Evolutionary conservation across 2,329 filamentous ascomycete species (phyloP).

Genomic region (Trichoderma breve): DNA sequence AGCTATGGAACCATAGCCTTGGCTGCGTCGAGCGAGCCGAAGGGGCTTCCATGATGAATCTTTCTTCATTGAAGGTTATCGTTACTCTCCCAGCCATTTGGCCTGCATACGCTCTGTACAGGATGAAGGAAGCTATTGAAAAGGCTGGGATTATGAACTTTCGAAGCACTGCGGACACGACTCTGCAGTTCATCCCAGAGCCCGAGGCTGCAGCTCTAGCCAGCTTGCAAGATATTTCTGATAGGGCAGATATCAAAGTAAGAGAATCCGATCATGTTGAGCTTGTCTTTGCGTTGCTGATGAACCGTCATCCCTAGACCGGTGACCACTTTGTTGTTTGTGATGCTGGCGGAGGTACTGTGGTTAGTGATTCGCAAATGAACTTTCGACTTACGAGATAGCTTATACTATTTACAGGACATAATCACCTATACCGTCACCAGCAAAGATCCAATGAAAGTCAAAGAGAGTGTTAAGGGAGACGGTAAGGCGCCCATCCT

Average conservation of each 20-base stretch:
- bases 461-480: conserved; percentile 40
- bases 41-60: conserved; percentile 26
- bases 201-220: conserved; percentile 47
- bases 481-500: not conserved
- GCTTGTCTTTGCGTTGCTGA: not conserved
- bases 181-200: conserved; percentile 39
- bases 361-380: conserved; percentile 24
- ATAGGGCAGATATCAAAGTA: conserved; percentile 26
- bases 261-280: accelerated
- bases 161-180: conserved; percentile 31
- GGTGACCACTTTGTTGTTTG: conserved; percentile 33
- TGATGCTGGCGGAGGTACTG: conserved; percentile 39
- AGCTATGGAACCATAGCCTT: conserved; percentile 35
- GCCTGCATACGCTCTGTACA: conserved; percentile 37
- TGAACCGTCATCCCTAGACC: conserved; percentile 19
- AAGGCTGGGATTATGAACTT: conserved; percentile 37
- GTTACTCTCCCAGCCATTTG: conserved; percentile 48
- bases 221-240: conserved; percentile 31
- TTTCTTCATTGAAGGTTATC: conserved; percentile 36
- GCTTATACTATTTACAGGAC: conserved; percentile 31
- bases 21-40: conserved; percentile 28
- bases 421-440: conserved; percentile 40
- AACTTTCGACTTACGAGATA: no score
- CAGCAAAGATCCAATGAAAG: conserved; percentile 24
- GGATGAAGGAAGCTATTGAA: conserved; percentile 38